Evolutionary conservation across 495 filamentous ascomycete species (phyloP).

Genomic region (Neurospora pannonica): DNA sequence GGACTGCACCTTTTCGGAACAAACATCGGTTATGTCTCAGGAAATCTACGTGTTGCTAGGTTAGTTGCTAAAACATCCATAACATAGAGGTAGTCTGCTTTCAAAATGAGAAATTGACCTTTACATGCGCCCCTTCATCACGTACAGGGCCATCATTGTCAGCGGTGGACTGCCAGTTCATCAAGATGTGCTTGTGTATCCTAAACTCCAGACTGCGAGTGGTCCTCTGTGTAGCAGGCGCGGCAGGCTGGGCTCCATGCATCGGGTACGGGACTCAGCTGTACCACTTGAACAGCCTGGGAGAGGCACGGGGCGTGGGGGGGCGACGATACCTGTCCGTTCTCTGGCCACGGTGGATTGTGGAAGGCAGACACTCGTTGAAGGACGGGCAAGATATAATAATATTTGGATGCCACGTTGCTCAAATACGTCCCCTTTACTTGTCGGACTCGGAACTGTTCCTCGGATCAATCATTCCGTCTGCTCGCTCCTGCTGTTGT

Average conservation of each 20-base stretch:
- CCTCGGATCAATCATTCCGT: background rate
- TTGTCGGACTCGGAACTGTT: background rate
- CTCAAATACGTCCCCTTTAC: background rate
- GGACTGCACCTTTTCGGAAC: background rate
- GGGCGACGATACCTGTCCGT: background rate
- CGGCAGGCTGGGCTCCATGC: background rate
- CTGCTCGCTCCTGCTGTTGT: too few relatives aligned
- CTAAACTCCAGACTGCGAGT: background rate
- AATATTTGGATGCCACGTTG: background rate
- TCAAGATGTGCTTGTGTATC: background rate
- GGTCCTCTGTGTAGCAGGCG: background rate
- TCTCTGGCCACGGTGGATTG: background rate
- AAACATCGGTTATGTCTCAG: background rate
- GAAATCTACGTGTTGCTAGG: background rate
- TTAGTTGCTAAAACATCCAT: background rate
- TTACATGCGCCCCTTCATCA: background rate
- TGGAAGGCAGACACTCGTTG: background rate
- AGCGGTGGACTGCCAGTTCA: background rate
- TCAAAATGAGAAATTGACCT: background rate
- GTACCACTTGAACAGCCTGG: background rate
- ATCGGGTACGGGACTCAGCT: background rate
- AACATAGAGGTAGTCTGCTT: background rate
- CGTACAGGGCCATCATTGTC: background rate
- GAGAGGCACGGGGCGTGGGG: background rate
- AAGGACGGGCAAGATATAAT: background rate